These are phyloP conservation scores for Solanum appendiculatum DNA, from an alignment of 257 asterid species.

Conservation along the genomic window DNA sequence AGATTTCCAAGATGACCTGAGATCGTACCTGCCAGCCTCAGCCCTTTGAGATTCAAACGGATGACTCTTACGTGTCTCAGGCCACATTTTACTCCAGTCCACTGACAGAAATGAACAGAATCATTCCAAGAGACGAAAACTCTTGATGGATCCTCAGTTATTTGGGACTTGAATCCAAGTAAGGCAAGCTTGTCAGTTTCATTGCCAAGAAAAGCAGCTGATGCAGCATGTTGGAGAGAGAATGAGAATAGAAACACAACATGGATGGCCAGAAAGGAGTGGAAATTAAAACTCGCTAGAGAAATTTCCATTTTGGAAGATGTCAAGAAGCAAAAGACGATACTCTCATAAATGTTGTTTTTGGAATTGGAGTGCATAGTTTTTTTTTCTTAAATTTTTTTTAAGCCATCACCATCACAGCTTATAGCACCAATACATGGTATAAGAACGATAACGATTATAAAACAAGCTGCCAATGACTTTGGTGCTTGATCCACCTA, in stretches of 20 bases:
- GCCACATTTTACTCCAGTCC: constrained; percentile 45
- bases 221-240: constrained; percentile 13
- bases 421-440: background rate
- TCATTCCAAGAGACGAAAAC: constrained; percentile 29
- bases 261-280: constrained; percentile 1
- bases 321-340: background rate
- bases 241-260: background rate
- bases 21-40: constrained; percentile 15
- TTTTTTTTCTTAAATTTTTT: too few species aligned
- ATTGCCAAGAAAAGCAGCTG: constrained; percentile 6
- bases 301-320: constrained; percentile 9
- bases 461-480: too few species aligned
- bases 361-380: background rate
- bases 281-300: background rate
- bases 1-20: constrained; percentile 33
- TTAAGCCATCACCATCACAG: background rate
- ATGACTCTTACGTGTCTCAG: constrained; percentile 10
- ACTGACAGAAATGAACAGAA: constrained; percentile 21
- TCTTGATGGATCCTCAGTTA: constrained; percentile 30
- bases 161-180: constrained; percentile 31
- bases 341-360: background rate
- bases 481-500: background rate
- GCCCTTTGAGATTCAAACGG: constrained; percentile 21
- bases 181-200: constrained; percentile 28
- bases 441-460: too few species aligned